Evolutionary conservation across 208 protist species (phyloP).

Genomic region (Wallacemonas sp.): DNA sequence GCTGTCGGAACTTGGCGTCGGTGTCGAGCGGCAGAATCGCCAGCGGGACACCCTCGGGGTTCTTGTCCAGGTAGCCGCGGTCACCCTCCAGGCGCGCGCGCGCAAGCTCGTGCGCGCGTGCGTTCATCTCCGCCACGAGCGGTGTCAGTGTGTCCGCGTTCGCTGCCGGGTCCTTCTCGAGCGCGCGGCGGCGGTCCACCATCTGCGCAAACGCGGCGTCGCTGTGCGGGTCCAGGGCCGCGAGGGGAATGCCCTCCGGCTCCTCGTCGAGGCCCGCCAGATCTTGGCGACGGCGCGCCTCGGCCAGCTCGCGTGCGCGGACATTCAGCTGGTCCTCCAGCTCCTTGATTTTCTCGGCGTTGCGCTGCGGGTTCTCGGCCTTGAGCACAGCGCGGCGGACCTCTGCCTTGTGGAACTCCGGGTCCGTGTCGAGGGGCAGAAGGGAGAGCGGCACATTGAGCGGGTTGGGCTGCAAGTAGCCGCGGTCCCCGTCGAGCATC

Average conservation of each 20-base stretch:
- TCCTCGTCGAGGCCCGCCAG: constrained; percentile 30
- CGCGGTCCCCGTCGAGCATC: constrained; percentile 43
- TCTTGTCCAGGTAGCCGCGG: constrained; percentile 34
- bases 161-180: constrained; percentile 28
- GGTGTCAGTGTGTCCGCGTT: constrained; percentile 29
- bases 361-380: constrained; percentile 34
- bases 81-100: constrained; percentile 34
- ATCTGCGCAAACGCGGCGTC: constrained; percentile 50
- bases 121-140: constrained; percentile 37
- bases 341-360: constrained; percentile 50
- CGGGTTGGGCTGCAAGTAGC: constrained; percentile 46
- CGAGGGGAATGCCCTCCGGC: constrained; percentile 59
- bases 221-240: constrained; percentile 41
- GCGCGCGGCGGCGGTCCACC: constrained; percentile 43
- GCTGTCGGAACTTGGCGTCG: constrained; percentile 45
- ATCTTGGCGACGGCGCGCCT: constrained; percentile 37
- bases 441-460: constrained; percentile 46
- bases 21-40: constrained; percentile 58
- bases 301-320: constrained; percentile 52
- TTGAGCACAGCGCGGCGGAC: constrained; percentile 50
- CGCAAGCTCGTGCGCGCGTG: constrained; percentile 43
- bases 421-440: constrained; percentile 50
- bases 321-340: constrained; percentile 67
- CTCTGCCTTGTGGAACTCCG: constrained; percentile 57
- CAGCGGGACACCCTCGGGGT: constrained; percentile 66